These are phyloP conservation scores for Myrica gale DNA, from an alignment of 306 rosid genomes.

Conservation along the genomic window DNA sequence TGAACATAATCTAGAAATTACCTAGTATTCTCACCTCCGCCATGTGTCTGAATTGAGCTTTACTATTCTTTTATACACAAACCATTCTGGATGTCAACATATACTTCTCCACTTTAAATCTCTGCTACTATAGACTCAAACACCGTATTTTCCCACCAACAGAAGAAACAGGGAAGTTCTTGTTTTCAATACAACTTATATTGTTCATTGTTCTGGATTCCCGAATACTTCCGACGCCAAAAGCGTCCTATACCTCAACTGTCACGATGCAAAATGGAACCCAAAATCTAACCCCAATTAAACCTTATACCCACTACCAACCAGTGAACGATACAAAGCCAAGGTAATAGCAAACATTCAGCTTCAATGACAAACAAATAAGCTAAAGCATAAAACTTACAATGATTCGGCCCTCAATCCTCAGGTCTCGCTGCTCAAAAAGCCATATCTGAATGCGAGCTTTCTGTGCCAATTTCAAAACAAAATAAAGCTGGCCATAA, in stretches of 20 bases:
- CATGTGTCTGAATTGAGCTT: neutral
- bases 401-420: conserved; percentile 84
- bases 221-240: neutral
- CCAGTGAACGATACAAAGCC: neutral
- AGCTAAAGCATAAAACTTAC: conserved; percentile 36
- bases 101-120: neutral
- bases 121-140: neutral
- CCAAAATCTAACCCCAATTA: neutral
- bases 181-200: no score
- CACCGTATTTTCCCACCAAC: neutral
- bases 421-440: conserved; percentile 74
- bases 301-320: neutral
- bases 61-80: neutral
- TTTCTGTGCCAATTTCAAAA: conserved; percentile 47
- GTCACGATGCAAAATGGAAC: neutral
- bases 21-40: neutral
- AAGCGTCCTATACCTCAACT: no score
- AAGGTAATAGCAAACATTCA: neutral
- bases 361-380: neutral
- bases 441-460: conserved; percentile 90
- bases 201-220: no score
- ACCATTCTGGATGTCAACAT: neutral
- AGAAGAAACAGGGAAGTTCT: no score
- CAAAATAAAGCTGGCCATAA: neutral
- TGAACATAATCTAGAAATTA: neutral